Evolutionary conservation across 1,139 yeast genomes (phyloP).

Genomic region (Suhomyces ambrosiae): DNA sequence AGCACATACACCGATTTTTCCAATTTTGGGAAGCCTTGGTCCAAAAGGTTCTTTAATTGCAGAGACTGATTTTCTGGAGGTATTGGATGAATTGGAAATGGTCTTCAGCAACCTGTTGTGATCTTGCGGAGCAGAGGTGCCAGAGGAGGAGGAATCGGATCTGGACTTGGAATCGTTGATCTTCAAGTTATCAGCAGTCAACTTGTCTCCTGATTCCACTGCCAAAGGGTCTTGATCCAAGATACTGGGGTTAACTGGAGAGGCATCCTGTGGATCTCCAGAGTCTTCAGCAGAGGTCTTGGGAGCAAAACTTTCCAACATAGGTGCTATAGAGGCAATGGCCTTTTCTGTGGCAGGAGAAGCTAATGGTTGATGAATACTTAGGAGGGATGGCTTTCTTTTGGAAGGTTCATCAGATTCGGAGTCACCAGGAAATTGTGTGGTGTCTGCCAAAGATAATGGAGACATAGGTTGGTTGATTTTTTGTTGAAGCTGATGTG

Average conservation of each 20-base stretch:
- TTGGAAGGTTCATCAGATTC: neutral
- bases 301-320: conserved; percentile 69
- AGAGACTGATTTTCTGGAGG: conserved; percentile 49
- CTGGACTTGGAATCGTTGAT: conserved; percentile 16
- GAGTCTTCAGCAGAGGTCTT: conserved; percentile 65
- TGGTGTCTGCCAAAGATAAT: conserved; percentile 26
- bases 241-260: neutral
- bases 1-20: conserved; percentile 97
- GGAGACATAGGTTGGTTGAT: conserved; percentile 39
- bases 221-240: conserved; percentile 4
- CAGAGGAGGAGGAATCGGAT: conserved; percentile 5
- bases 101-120: conserved; percentile 35
- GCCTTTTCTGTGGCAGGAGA: conserved; percentile 54
- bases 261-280: conserved; percentile 12
- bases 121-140: conserved; percentile 13
- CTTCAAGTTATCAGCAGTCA: conserved; percentile 24
- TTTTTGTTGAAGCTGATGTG: conserved; percentile 15
- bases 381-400: conserved; percentile 4
- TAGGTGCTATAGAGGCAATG: conserved; percentile 78
- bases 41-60: conserved; percentile 44
- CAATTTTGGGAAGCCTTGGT: conserved; percentile 69
- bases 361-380: conserved; percentile 17
- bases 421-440: conserved; percentile 11
- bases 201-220: conserved; percentile 12
- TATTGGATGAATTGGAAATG: conserved; percentile 40